Conservation (phyloP, 257 asterid genomes). For the Prunella vulgaris region DNA sequence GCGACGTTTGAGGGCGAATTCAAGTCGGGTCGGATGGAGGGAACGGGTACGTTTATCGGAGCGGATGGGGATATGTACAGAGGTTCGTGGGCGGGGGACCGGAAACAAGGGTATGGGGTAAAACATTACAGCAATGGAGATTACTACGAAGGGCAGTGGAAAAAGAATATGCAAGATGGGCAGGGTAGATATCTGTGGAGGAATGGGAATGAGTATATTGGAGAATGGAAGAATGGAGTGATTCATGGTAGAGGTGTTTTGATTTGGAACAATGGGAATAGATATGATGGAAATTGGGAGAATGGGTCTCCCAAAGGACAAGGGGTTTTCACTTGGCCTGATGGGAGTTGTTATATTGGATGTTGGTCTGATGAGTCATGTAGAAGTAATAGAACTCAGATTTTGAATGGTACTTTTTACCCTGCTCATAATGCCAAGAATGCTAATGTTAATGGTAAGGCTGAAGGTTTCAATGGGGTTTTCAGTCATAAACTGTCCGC, state of each 20-base stretch:
- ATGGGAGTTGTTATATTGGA: slow-evolving; percentile 83
- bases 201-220: slow-evolving; percentile 76
- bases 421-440: slow-evolving; percentile 45
- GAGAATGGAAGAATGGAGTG: slow-evolving; percentile 85
- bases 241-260: slow-evolving; percentile 80
- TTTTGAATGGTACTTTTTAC: slow-evolving; percentile 72
- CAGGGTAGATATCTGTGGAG: slow-evolving; percentile 85
- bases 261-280: slow-evolving; percentile 79
- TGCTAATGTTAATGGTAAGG: slow-evolving; percentile 15
- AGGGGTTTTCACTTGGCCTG: slow-evolving; percentile 93
- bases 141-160: slow-evolving; percentile 83
- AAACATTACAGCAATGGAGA: slow-evolving; percentile 88
- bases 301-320: slow-evolving; percentile 70
- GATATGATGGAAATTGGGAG: slow-evolving; percentile 86
- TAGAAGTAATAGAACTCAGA: slow-evolving; percentile 29
- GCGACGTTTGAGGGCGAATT: slow-evolving; percentile 90
- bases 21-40: slow-evolving; percentile 93
- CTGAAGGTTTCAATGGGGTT: slow-evolving; percentile 31
- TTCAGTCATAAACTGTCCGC: slow-evolving; percentile 38
- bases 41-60: slow-evolving; percentile 74
- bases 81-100: slow-evolving; percentile 82
- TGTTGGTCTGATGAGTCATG: slow-evolving; percentile 51
- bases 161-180: slow-evolving; percentile 71
- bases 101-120: slow-evolving; percentile 78
- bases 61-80: slow-evolving; percentile 70